These are phyloP conservation scores for Plantago rigida DNA, from an alignment of 305 asterid genomes.

Conservation along the genomic window DNA sequence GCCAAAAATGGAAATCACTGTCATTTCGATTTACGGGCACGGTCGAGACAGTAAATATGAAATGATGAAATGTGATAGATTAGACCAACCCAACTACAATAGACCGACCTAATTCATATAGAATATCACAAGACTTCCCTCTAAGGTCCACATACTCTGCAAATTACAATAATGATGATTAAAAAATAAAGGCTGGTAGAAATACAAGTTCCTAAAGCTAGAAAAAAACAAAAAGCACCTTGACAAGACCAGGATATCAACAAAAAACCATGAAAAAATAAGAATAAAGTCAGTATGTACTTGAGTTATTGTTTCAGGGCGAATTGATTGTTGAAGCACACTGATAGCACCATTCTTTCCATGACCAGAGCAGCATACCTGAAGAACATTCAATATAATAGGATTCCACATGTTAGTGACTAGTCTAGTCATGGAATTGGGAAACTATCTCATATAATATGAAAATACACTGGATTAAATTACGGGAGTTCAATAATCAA, in stretches of 20 bases:
- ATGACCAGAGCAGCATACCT: slow-evolving; percentile 99
- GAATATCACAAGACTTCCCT: too few relatives aligned
- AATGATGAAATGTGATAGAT: too few relatives aligned
- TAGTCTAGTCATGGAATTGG: slow-evolving; percentile 12
- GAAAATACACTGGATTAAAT: slow-evolving; percentile 9
- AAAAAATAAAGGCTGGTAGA: too few relatives aligned
- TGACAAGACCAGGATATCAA: slow-evolving; percentile 21
- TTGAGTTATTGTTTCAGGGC: slow-evolving; percentile 91
- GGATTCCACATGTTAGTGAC: slow-evolving; percentile 7
- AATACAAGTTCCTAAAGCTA: neutral
- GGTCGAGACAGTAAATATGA: too few relatives aligned
- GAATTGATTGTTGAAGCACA: slow-evolving; percentile 87
- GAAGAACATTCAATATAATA: slow-evolving; percentile 29
- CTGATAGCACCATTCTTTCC: slow-evolving; percentile 91
- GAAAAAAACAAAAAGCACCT: slow-evolving; percentile 12
- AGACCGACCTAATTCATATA: too few relatives aligned
- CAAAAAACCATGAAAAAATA: slow-evolving; percentile 13
- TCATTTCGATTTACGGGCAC: too few relatives aligned
- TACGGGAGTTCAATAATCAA: slow-evolving; percentile 20
- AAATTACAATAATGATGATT: too few relatives aligned
- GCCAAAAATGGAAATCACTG: too few relatives aligned
- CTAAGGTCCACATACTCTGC: too few relatives aligned
- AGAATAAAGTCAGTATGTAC: slow-evolving; percentile 36
- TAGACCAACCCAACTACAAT: too few relatives aligned
- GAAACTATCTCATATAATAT: slow-evolving; percentile 11